Conservation (phyloP, 129 eudicot species). For the Smallanthus sonchifolius region DNA sequence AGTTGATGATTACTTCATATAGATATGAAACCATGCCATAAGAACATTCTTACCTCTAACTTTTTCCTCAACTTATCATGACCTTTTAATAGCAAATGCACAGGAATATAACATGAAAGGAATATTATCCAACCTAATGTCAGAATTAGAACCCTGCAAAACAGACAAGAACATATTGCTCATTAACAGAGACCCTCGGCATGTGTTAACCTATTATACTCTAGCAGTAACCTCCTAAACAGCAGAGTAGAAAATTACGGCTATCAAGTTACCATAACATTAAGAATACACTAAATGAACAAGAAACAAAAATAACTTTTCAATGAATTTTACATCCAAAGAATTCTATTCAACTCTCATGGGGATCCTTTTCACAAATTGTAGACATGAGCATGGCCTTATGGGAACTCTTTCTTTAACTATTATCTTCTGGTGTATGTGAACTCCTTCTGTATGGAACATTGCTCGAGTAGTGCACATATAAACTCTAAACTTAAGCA, state of each 20-base stretch:
- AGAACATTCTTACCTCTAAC: slow-evolving; percentile 63
- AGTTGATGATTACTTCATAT: neutral
- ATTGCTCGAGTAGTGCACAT: neutral
- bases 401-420: neutral
- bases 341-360: neutral
- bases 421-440: neutral
- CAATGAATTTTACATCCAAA: neutral
- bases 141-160: slow-evolving; percentile 75
- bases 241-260: neutral
- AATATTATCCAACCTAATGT: slow-evolving; percentile 94
- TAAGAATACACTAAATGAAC: neutral
- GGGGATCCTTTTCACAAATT: neutral
- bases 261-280: neutral
- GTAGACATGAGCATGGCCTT: neutral
- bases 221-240: neutral
- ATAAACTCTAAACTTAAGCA: neutral
- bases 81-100: slow-evolving; percentile 85
- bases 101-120: slow-evolving; percentile 82
- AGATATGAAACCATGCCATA: neutral
- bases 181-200: neutral
- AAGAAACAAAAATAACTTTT: neutral
- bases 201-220: neutral
- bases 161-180: neutral
- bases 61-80: slow-evolving; percentile 84
- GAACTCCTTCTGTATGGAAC: neutral